Evolutionary conservation across 257 asterid species (phyloP).

Genomic region (Forsythia suspensa): DNA sequence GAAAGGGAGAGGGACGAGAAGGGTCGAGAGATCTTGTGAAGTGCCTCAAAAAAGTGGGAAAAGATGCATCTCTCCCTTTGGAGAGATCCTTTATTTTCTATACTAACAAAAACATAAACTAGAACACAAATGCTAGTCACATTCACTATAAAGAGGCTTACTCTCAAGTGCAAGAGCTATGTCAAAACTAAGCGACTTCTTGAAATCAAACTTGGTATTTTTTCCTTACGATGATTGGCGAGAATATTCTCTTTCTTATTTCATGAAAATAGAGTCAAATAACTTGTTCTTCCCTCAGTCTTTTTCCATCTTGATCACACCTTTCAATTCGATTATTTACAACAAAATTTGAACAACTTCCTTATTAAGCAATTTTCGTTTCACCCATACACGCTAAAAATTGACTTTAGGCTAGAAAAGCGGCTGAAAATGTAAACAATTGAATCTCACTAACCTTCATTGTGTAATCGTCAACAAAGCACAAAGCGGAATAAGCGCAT

Average conservation of each 20-base stretch:
- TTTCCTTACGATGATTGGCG: background rate
- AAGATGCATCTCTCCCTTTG: background rate
- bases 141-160: background rate
- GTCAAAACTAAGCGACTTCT: background rate
- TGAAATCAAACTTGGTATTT: background rate
- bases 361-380: background rate
- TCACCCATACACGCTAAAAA: background rate
- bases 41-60: background rate
- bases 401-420: background rate
- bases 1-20: background rate
- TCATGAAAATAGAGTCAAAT: background rate
- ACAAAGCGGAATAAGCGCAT: slow-evolving; percentile 92
- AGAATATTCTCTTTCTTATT: background rate
- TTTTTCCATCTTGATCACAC: background rate
- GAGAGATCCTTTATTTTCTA: background rate
- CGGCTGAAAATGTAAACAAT: background rate
- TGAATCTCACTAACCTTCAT: slow-evolving; percentile 52
- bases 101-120: background rate
- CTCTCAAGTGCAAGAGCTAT: background rate
- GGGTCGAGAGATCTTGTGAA: background rate
- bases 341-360: background rate
- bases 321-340: background rate
- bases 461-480: slow-evolving; percentile 68
- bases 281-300: background rate
- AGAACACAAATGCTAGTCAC: background rate